Evolutionary conservation across 257 asterid genomes (phyloP).

Genomic region (Mitragyna speciosa): DNA sequence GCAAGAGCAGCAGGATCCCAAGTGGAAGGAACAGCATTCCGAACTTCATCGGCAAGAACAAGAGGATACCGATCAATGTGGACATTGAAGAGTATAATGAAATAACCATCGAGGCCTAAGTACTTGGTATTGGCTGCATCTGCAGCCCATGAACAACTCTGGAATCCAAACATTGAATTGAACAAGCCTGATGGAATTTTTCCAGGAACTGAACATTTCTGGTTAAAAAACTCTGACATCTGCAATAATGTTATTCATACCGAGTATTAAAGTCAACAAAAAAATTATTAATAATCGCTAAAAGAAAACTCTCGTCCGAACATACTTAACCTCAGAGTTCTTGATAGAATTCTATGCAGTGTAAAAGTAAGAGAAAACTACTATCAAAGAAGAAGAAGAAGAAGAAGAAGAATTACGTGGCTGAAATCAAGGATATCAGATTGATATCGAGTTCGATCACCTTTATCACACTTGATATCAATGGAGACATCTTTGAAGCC

Average conservation of each 20-base stretch:
- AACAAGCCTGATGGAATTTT: slow-evolving; percentile 83
- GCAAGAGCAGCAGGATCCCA: slow-evolving; percentile 98
- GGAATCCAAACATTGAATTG: slow-evolving; percentile 84
- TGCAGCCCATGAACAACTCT: slow-evolving; percentile 74
- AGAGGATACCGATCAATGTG: slow-evolving; percentile 73
- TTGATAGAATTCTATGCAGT: no score
- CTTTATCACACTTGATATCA: slow-evolving; percentile 82
- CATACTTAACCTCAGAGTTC: no score
- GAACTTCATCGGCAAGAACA: slow-evolving; percentile 59
- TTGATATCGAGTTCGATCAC: slow-evolving; percentile 79
- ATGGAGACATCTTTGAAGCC: slow-evolving; percentile 42
- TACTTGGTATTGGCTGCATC: slow-evolving; percentile 64
- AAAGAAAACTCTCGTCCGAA: no score
- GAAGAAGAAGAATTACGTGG: slow-evolving; percentile 49
- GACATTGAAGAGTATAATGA: slow-evolving; percentile 51
- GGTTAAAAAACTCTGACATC: slow-evolving; percentile 92
- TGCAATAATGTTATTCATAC: slow-evolving; percentile 19
- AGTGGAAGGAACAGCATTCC: slow-evolving; percentile 68
- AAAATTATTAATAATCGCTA: background rate
- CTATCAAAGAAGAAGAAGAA: background rate
- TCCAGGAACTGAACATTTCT: slow-evolving; percentile 65
- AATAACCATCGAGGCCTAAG: slow-evolving; percentile 79
- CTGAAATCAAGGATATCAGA: slow-evolving; percentile 77
- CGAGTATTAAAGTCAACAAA: background rate
- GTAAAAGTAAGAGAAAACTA: background rate